A percentile compares a stretch with the other conserved stretches of the same genome.
These are phyloP conservation scores for Prunus dulcis DNA, from an alignment of 306 rosid species.

Conservation along the genomic window DNA sequence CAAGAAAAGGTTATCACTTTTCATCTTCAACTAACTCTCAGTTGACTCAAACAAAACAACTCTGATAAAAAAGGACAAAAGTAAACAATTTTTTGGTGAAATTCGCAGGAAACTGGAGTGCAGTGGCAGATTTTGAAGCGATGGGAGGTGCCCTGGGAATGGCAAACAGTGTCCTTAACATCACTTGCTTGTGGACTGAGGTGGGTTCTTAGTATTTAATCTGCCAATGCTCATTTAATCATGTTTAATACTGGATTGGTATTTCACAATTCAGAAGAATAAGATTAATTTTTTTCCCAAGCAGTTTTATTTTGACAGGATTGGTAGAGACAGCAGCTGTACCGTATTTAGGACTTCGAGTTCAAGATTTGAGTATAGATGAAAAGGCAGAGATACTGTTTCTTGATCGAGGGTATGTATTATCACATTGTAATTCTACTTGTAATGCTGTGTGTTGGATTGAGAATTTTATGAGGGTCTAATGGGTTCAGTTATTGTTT, in stretches of 20 bases:
- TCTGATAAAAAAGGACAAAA: background rate
- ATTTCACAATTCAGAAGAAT: background rate
- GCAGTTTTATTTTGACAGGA: slow-evolving; percentile 93
- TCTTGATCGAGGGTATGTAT: slow-evolving; percentile 71
- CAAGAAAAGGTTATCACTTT: slow-evolving; percentile 43
- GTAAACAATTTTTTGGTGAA: background rate
- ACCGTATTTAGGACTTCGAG: slow-evolving; percentile 76
- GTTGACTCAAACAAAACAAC: background rate
- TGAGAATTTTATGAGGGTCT: slow-evolving; percentile 2
- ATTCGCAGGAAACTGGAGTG: slow-evolving; percentile 52
- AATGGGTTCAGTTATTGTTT: slow-evolving; percentile 18
- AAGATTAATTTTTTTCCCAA: slow-evolving; percentile 66
- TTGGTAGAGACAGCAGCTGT: slow-evolving; percentile 58
- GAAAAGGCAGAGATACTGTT: slow-evolving; percentile 86
- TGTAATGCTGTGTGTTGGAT: background rate
- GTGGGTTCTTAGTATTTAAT: slow-evolving; percentile 31
- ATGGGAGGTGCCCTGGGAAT: slow-evolving; percentile 97
- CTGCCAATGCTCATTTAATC: no score
- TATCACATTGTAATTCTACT: slow-evolving; percentile 11
- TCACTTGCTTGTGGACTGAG: slow-evolving; percentile 91
- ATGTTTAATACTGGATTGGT: background rate
- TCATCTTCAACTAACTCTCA: background rate
- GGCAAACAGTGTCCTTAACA: slow-evolving; percentile 86
- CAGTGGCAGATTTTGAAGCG: slow-evolving; percentile 71
- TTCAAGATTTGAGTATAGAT: slow-evolving; percentile 67